phyloP scores from a whole-genome alignment of 2,329 filamentous ascomycete genomes.

The Incumbomyces lentus region DNA sequence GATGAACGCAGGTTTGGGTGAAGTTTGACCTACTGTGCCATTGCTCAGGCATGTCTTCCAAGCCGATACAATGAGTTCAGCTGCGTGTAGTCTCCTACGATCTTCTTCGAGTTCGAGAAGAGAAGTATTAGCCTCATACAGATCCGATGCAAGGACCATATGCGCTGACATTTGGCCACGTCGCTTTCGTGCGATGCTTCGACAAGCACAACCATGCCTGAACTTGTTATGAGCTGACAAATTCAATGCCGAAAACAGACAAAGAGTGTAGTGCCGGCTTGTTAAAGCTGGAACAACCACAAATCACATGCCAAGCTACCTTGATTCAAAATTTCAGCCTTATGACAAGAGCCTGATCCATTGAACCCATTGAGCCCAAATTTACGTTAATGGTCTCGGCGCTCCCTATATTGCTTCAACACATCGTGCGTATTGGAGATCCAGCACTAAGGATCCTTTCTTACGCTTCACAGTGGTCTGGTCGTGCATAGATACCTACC shows the following conservation, averaged over 20 bases:
- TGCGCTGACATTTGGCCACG: neutral
- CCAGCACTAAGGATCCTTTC: no score
- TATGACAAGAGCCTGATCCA: neutral
- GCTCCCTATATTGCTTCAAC: constrained; percentile 14
- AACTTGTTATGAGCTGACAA: neutral
- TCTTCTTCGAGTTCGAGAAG: constrained; percentile 8
- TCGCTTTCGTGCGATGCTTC: constrained; percentile 6
- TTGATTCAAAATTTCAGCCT: constrained; percentile 7
- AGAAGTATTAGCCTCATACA: constrained; percentile 4
- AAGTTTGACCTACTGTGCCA: neutral
- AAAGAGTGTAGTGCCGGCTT: no score
- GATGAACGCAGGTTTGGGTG: constrained; percentile 6
- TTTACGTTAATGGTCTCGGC: no score
- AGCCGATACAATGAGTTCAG: constrained; percentile 9
- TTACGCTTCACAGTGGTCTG: no score
- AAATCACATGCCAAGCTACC: no score
- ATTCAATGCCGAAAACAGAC: no score
- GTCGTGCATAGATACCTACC: no score
- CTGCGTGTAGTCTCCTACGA: constrained; percentile 8
- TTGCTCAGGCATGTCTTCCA: constrained; percentile 11
- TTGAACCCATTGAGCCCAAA: no score
- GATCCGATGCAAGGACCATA: constrained; percentile 8
- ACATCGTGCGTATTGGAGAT: constrained; percentile 15
- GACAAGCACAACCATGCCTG: constrained; percentile 11
- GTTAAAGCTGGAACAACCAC: no score